Evolutionary conservation across 495 filamentous ascomycete genomes (phyloP).

Genomic region (Hyaloscypha finlandica): DNA sequence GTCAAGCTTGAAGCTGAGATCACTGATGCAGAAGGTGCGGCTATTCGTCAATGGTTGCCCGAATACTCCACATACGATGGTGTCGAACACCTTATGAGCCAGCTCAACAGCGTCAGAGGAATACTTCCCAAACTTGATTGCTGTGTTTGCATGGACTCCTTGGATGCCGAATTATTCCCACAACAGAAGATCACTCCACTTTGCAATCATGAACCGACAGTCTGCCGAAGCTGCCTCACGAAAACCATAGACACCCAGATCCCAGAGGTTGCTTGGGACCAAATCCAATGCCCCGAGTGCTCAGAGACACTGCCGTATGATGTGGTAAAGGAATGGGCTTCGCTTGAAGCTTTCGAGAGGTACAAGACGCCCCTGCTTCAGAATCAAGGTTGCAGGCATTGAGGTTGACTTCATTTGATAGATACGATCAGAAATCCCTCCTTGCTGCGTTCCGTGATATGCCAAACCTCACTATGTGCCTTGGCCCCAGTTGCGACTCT

Average conservation of each 20-base stretch:
- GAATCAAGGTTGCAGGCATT: background rate
- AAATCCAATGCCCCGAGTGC: constrained; percentile 19
- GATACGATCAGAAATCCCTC: constrained; percentile 16
- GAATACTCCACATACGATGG: too few species aligned
- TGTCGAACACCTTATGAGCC: too few species aligned
- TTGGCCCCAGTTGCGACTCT: constrained; percentile 16
- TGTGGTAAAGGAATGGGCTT: constrained; percentile 5
- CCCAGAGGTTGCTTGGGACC: constrained; percentile 8
- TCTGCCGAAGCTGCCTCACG: constrained; percentile 12
- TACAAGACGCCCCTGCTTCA: background rate
- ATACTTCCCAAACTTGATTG: background rate
- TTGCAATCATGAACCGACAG: background rate
- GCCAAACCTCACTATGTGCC: constrained; percentile 11
- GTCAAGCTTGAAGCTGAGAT: background rate
- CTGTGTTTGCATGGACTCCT: background rate
- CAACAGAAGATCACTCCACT: background rate
- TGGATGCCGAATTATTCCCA: background rate
- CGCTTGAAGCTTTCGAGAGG: constrained; percentile 1
- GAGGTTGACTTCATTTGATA: background rate
- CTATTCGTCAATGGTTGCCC: background rate
- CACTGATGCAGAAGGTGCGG: background rate
- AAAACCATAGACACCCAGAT: constrained; percentile 9
- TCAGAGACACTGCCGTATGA: constrained; percentile 1
- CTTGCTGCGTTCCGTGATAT: background rate
- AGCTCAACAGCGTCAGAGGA: background rate